Evolutionary conservation across 306 rosid genomes (phyloP).

Genomic region (Cicer chorassanicum): DNA sequence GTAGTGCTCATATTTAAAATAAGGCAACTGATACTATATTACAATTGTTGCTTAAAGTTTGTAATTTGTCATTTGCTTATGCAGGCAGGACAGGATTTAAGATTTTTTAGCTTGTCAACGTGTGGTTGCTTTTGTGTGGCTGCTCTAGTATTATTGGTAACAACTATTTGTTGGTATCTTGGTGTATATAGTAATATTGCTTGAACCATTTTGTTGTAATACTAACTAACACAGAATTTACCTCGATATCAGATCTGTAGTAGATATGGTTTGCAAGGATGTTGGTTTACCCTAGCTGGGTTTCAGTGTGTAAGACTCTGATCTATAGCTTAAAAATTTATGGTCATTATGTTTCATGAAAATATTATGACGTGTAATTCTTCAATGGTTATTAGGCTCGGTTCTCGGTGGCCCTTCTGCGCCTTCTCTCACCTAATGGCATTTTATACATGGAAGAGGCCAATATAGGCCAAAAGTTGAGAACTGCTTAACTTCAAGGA

Average conservation of each 20-base stretch:
- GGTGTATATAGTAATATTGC: constrained; percentile 19
- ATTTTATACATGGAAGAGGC: constrained; percentile 56
- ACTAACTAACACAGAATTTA: constrained; percentile 13
- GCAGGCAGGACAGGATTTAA: constrained; percentile 88
- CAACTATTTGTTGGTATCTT: constrained; percentile 30
- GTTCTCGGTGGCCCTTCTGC: constrained; percentile 60
- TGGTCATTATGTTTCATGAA: not conserved
- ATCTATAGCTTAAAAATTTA: constrained; percentile 16
- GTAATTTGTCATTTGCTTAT: constrained; percentile 30
- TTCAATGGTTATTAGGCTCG: constrained; percentile 51
- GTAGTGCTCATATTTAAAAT: not conserved
- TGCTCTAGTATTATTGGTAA: constrained; percentile 63
- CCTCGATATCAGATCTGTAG: constrained; percentile 56
- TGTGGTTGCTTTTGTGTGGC: constrained; percentile 68
- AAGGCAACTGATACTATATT: not conserved
- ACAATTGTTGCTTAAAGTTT: not conserved
- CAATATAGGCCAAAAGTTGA: constrained; percentile 50
- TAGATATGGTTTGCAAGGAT: constrained; percentile 68
- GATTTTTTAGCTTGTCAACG: constrained; percentile 71
- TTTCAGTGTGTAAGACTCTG: constrained; percentile 74
- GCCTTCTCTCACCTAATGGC: constrained; percentile 64
- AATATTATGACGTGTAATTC: constrained; percentile 32
- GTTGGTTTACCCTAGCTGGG: constrained; percentile 72
- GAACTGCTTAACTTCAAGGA: constrained; percentile 44
- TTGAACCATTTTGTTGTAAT: constrained; percentile 30